Evolutionary conservation across 2,329 filamentous ascomycete species (phyloP), one percentile per base, ranked within the genome.

Genomic region (Xylaria sp.): DNA sequence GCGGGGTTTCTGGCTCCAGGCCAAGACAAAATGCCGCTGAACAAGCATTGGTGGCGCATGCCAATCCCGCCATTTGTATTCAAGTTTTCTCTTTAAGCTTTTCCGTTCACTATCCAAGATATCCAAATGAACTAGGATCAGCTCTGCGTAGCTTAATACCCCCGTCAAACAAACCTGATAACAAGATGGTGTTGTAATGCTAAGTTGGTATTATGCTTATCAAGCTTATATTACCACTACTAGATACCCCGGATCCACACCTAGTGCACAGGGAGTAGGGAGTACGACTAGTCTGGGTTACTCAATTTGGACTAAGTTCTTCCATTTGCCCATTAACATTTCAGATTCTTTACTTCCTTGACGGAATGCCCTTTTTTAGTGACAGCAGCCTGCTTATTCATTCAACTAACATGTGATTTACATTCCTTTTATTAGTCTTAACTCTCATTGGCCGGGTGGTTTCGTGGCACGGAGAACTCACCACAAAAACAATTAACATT

Each of bases 1-100:
- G 68, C 68, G 68, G 68, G 68, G 68, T 68, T 60, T 31, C 26
- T 31, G 17, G 51, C 44, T 62, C 59, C 28, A 20, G 11, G 40
- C 63, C 23, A 49, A 49, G 49, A 38, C 46, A 59, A 38, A 36
- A 54, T 28, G 33, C 17, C 36, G 40, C 31, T 53, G 46, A 46
- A 56, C 20, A 63, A 58, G 62, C 42, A 42, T 61, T 49, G 3
- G 40, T 60, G 23, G 64, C 13, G 64, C 44, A 31, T 36, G 44
- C 31, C 20, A 51, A 60, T 33, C 28, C 44, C 28, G 44, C 57
- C 53, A 56, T 6, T 56, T 31, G 26, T 46, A 11, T 23, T 46
- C 4, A 20, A 20, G 7, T 6, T n/a, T 20, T 26, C 20, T 26
- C 11, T 2, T 20, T 5, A 48, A 26, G n/a, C 20, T 23, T 23